Conservation (phyloP, 768 basidiomycete genomes). For the Trametes cinnabarina region DNA sequence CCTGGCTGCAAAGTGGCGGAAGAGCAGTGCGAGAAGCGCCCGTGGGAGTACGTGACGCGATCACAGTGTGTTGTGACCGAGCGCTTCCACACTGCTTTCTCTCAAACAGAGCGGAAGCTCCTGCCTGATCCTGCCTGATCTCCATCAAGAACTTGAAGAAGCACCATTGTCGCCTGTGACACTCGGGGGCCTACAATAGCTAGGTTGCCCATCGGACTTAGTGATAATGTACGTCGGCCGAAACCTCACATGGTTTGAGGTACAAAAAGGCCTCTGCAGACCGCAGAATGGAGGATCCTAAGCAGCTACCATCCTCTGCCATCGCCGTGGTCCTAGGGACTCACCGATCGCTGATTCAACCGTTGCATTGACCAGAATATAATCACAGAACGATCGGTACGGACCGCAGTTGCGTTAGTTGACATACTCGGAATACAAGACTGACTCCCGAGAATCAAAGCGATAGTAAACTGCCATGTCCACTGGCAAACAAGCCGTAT, state of each 20-base stretch:
- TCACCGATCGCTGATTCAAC: neutral
- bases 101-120: neutral
- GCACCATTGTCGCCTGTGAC: neutral
- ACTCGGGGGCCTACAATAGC: neutral
- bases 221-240: neutral
- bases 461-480: neutral
- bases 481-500: conserved; percentile 3
- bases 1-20: neutral
- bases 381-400: neutral
- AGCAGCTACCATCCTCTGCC: too few relatives aligned
- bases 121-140: neutral
- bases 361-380: neutral
- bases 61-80: neutral
- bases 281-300: neutral
- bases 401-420: neutral
- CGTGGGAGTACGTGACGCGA: neutral
- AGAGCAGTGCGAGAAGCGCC: neutral
- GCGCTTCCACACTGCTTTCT: neutral
- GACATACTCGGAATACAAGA: too few relatives aligned
- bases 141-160: neutral
- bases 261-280: neutral
- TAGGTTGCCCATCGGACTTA: neutral
- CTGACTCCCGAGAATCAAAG: neutral
- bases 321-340: neutral
- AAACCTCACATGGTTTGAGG: neutral